phyloP scores from a whole-genome alignment of 345 rosid genomes.

The Raphanus raphanistrum region DNA sequence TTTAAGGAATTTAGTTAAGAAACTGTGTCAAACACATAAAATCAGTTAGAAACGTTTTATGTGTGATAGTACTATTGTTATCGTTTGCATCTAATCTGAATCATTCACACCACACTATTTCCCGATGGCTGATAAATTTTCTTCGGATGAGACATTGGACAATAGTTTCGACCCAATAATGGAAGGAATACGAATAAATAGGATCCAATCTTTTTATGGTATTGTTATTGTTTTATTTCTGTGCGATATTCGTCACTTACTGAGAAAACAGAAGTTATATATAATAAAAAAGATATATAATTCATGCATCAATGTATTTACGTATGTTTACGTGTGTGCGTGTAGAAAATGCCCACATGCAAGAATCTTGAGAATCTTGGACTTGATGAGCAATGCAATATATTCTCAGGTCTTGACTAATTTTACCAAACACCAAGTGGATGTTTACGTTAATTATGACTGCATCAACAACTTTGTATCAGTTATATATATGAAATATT shows the following conservation, averaged over 20 bases:
- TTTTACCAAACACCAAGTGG: slow-evolving; percentile 38
- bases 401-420: slow-evolving; percentile 37
- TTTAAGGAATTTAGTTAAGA: background rate
- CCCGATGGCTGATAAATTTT: background rate
- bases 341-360: slow-evolving; percentile 25
- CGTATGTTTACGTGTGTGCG: background rate
- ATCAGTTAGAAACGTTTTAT: background rate
- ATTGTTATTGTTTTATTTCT: background rate
- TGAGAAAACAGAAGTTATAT: background rate
- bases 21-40: background rate
- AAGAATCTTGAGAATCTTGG: slow-evolving; percentile 34
- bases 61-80: background rate
- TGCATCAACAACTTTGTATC: background rate
- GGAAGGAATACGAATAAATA: background rate
- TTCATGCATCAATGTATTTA: background rate
- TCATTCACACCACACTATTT: slow-evolving; percentile 5
- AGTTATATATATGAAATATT: background rate
- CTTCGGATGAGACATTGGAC: slow-evolving; percentile 1
- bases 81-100: slow-evolving; percentile 10
- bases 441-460: slow-evolving; percentile 37
- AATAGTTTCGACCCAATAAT: slow-evolving; percentile 29
- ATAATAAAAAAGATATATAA: background rate
- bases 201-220: slow-evolving; percentile 2
- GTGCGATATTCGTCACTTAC: background rate
- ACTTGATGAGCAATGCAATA: slow-evolving; percentile 36